A percentile compares a stretch with the other conserved stretches of the same genome.
phyloP scores from a whole-genome alignment of 2,329 filamentous ascomycete genomes.

The Trichoderma brevicompactum region DNA sequence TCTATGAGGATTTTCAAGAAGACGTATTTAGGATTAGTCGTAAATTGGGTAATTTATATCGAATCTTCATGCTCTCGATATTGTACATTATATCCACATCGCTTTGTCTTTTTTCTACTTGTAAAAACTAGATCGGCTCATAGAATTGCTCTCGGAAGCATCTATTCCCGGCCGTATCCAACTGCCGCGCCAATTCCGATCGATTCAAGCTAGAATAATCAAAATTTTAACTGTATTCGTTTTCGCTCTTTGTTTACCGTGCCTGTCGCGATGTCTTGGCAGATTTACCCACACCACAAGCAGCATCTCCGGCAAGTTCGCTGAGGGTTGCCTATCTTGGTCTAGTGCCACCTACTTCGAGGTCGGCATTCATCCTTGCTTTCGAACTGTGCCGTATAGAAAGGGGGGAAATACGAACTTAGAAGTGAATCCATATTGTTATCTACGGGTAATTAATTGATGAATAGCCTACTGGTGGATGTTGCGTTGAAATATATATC shows the following conservation, averaged over 20 bases:
- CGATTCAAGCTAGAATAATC: neutral
- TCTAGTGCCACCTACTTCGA: neutral
- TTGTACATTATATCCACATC: neutral
- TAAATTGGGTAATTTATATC: neutral
- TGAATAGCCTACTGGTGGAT: neutral
- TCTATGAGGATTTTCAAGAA: neutral
- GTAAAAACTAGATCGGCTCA: neutral
- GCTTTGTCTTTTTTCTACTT: neutral
- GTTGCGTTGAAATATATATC: neutral
- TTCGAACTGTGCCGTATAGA: neutral
- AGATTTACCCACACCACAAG: neutral
- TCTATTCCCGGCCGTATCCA: neutral
- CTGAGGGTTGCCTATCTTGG: neutral
- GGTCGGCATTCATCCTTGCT: neutral
- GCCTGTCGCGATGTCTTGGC: neutral
- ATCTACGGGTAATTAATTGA: neutral
- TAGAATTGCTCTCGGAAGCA: neutral
- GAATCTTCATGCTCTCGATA: neutral
- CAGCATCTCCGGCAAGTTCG: constrained; percentile 11
- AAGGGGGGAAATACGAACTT: neutral
- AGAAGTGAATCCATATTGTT: neutral
- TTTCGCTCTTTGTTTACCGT: neutral
- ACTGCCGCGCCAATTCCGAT: neutral
- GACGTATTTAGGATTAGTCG: too few species aligned
- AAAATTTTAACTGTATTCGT: neutral